These are phyloP conservation scores for Beauveria sp. DNA, from an alignment of 2,329 filamentous ascomycete species.

Conservation along the genomic window DNA sequence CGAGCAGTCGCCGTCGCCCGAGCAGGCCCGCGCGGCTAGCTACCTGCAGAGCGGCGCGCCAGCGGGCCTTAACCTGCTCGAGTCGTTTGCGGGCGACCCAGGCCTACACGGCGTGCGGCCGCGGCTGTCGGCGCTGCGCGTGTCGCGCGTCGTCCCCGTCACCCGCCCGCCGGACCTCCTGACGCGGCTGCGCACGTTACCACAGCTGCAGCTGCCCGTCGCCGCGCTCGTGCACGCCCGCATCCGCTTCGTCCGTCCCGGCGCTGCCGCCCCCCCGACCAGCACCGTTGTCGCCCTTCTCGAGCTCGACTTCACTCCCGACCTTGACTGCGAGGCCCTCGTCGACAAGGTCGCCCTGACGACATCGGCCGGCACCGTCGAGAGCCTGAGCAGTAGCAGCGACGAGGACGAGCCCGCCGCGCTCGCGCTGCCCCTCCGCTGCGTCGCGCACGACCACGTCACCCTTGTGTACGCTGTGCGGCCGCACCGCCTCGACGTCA, in stretches of 20 bases:
- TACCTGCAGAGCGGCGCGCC: slow-evolving; percentile 65
- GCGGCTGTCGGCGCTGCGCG: slow-evolving; percentile 63
- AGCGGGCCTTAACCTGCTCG: slow-evolving; percentile 67
- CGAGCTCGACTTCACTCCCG: slow-evolving; percentile 66
- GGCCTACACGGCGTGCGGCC: slow-evolving; percentile 54
- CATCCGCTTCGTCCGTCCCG: slow-evolving; percentile 62
- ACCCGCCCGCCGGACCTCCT: slow-evolving; percentile 54
- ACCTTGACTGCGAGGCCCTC: slow-evolving; percentile 58
- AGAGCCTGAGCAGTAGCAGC: slow-evolving; percentile 35
- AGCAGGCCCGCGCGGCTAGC: slow-evolving; percentile 37
- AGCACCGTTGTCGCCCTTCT: slow-evolving; percentile 60
- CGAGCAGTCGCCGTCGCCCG: slow-evolving; percentile 21
- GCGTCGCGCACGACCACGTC: slow-evolving; percentile 66
- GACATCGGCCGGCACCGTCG: slow-evolving; percentile 50
- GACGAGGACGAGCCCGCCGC: slow-evolving; percentile 32
- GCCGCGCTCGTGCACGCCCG: slow-evolving; percentile 65
- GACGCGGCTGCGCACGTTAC: slow-evolving; percentile 57
- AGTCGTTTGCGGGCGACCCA: slow-evolving; percentile 61
- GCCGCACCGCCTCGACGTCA: slow-evolving; percentile 40
- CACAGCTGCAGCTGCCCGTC: slow-evolving; percentile 55
- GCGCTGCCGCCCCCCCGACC: slow-evolving; percentile 47
- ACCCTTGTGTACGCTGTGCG: slow-evolving; percentile 17
- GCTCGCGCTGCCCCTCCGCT: slow-evolving; percentile 47
- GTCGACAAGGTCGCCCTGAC: slow-evolving; percentile 52
- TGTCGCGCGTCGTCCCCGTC: slow-evolving; percentile 65